Evolutionary conservation across 1,284 basidiomycete species (phyloP).

Genomic region (Tremellales sp.): DNA sequence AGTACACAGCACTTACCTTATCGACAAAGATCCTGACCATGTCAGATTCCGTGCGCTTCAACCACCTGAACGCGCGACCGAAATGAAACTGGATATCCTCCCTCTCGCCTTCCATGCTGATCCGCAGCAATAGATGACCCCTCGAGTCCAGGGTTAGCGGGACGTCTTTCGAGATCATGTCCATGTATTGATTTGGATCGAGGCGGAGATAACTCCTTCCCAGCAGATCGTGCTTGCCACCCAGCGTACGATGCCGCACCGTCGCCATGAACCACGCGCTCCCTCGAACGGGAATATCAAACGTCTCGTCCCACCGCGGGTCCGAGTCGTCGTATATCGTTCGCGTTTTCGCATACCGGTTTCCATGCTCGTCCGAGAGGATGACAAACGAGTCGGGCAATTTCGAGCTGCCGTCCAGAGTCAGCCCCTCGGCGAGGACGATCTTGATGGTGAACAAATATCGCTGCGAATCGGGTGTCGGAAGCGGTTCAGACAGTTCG

Average conservation of each 20-base stretch:
- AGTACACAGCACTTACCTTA: slow-evolving; percentile 60
- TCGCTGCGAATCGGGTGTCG: slow-evolving; percentile 59
- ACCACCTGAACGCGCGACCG: slow-evolving; percentile 86
- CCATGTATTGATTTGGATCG: slow-evolving; percentile 82
- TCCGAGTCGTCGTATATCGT: slow-evolving; percentile 88
- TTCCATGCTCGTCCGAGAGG: slow-evolving; percentile 86
- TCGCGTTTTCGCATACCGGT: slow-evolving; percentile 86
- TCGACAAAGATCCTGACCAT: slow-evolving; percentile 97
- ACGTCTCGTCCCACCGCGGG: slow-evolving; percentile 96
- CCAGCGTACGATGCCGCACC: slow-evolving; percentile 79
- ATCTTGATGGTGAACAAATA: slow-evolving; percentile 95
- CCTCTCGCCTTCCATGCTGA: slow-evolving; percentile 98
- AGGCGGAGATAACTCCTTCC: slow-evolving; percentile 89
- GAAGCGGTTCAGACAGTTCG: slow-evolving; percentile 55
- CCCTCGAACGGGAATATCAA: slow-evolving; percentile 76
- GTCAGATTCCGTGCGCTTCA: slow-evolving; percentile 91
- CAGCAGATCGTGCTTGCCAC: slow-evolving; percentile 86
- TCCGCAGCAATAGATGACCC: slow-evolving; percentile 77
- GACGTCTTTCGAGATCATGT: slow-evolving; percentile 84
- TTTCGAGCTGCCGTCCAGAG: slow-evolving; percentile 59
- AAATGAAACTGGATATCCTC: slow-evolving; percentile 98
- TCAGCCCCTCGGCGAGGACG: slow-evolving; percentile 78
- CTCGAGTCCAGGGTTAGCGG: slow-evolving; percentile 80
- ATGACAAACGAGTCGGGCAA: slow-evolving; percentile 82
- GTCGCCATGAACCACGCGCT: slow-evolving; percentile 96